phyloP scores from a whole-genome alignment of 257 asterid genomes.

The Petrea volubilis region DNA sequence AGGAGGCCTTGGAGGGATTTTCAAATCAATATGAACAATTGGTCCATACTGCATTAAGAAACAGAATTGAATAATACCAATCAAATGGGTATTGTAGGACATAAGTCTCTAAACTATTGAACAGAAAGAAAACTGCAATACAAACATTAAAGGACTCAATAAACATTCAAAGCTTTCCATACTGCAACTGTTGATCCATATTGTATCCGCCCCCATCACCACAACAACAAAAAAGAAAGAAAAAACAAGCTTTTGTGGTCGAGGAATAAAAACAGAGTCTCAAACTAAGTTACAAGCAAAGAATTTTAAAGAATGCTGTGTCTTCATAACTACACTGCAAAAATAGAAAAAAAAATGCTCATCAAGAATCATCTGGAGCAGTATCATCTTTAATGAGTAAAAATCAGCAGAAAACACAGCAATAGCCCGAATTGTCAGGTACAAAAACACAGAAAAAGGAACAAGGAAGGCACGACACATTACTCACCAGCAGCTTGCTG shows the following conservation, averaged over 20 bases:
- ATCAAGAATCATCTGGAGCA: background rate
- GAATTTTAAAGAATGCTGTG: background rate
- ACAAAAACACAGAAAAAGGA: background rate
- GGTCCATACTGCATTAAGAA: slow-evolving; percentile 77
- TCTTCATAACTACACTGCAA: background rate
- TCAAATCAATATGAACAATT: slow-evolving; percentile 86
- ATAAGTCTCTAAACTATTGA: background rate
- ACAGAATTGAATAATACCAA: slow-evolving; percentile 14
- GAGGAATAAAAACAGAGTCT: background rate
- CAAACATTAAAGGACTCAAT: background rate
- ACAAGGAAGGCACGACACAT: background rate
- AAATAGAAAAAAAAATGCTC: background rate
- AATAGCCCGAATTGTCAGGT: background rate
- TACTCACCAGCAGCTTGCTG: background rate
- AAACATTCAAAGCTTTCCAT: background rate
- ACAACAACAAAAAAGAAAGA: too few relatives aligned
- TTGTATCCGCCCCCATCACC: too few relatives aligned
- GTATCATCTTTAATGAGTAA: background rate
- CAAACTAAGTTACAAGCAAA: background rate
- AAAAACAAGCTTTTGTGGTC: too few relatives aligned
- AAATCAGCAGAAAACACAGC: background rate
- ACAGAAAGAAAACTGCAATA: background rate
- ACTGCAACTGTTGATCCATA: background rate
- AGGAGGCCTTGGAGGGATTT: slow-evolving; percentile 98
- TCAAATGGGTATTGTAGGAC: background rate